Evolutionary conservation across 2,329 filamentous ascomycete genomes (phyloP), one percentile per base, ranked within the genome.

Genomic region (Lachnellula willkommii): DNA sequence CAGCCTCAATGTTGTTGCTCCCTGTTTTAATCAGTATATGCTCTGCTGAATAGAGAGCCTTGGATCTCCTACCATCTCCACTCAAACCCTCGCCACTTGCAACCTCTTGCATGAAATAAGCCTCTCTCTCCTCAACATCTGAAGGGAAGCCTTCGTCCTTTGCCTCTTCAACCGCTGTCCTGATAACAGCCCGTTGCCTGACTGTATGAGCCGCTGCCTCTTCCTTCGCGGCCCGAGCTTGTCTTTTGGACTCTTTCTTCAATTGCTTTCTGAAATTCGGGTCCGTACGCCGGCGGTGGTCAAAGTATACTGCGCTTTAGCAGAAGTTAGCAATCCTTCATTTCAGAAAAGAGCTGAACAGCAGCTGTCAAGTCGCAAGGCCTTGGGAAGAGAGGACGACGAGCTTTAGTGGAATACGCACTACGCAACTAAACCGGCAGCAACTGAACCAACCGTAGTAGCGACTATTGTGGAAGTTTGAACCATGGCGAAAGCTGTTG

Each of bases 51-150:
- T 12, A 47, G 6, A 39, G 46, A 55, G 42, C 20, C 20, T 11
- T 43, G 28, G 37, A 14, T 11, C 37, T 54, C 83, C 72, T 82
- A 94, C 91, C 89, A 73, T 95, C 88, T 67, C 84, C 78, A 70
- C 87, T 89, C 70, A 96, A 80, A 54, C 81, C 76, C 79, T 99
- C 94, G 70, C 94, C 94, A 70, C 84, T 79, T 66, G 91, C 89
- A 62, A 99, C 91, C 75, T 96, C 90, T 72, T 90, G 86, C 84
- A 97, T 95, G 77, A 99, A 99, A 79, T 90, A 99, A 59, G 85
- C 83, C 79, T 99, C 94, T 72, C 90, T 91, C 78, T 96, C 91
- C 72, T 97, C 93, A 37, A 93, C 84, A 68, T 91, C 90, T 45
- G 81, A 79, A 49, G 94, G 94, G 81, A 95, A 96, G 55, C 93